Conservation (phyloP, 192 early-diverging fungal genomes). For the Dimargaris cristalligena region DNA sequence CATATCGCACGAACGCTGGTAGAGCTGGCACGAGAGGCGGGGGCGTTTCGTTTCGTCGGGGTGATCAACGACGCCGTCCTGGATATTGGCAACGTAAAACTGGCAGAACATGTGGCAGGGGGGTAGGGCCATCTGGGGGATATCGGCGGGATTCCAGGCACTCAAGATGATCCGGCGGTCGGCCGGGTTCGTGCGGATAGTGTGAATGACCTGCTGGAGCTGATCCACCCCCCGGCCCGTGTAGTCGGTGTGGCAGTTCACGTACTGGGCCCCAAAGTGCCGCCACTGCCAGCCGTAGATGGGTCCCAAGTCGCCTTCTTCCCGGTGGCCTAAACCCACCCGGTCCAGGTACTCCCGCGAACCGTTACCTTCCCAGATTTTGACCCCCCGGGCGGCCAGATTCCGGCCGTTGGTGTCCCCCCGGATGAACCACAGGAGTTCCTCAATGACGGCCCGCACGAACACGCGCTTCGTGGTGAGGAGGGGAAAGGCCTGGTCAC, state of each 20-base stretch:
- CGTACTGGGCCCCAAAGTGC: slow-evolving; percentile 91
- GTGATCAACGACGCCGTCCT: slow-evolving; percentile 20
- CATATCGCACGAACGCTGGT: slow-evolving; percentile 91
- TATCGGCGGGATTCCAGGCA: slow-evolving; percentile 95
- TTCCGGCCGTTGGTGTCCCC: slow-evolving; percentile 69
- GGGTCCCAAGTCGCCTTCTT: slow-evolving; percentile 80
- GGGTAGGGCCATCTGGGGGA: slow-evolving; percentile 81
- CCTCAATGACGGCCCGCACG: slow-evolving; percentile 78
- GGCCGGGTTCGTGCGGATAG: slow-evolving; percentile 67
- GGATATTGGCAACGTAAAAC: slow-evolving; percentile 70
- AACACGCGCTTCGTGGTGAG: slow-evolving; percentile 94
- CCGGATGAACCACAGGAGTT: slow-evolving; percentile 89
- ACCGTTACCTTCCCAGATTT: slow-evolving; percentile 86
- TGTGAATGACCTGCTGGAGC: slow-evolving; percentile 66
- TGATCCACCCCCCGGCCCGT: slow-evolving; percentile 87
- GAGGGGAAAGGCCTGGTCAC: slow-evolving; percentile 60
- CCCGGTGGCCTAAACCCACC: slow-evolving; percentile 50
- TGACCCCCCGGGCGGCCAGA: slow-evolving; percentile 54
- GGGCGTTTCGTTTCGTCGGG: slow-evolving; percentile 19
- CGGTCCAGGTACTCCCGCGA: slow-evolving; percentile 77
- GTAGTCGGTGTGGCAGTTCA: slow-evolving; percentile 70
- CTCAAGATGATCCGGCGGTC: slow-evolving; percentile 85
- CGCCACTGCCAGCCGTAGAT: slow-evolving; percentile 99
- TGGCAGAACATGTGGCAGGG: slow-evolving; percentile 97
- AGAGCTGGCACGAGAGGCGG: slow-evolving; percentile 75